These are phyloP conservation scores for Phoma sp. DNA, from an alignment of 2,329 filamentous ascomycete species.

Conservation along the genomic window DNA sequence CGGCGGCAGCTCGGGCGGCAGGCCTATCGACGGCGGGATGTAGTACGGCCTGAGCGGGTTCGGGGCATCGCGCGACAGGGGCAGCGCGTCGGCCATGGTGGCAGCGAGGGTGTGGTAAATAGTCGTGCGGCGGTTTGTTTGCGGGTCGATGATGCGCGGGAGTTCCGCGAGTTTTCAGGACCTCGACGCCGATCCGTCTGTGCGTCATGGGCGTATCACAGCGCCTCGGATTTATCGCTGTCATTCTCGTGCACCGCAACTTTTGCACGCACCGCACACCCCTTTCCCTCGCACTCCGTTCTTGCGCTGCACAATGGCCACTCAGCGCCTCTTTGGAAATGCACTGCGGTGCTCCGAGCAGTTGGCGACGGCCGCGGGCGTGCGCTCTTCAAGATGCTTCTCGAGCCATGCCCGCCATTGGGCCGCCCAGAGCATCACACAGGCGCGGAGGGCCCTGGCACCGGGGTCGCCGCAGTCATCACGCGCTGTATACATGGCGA, in stretches of 20 bases:
- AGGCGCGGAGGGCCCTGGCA: not conserved
- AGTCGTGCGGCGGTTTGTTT: not conserved
- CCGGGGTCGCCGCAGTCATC: constrained; percentile 2
- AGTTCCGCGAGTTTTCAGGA: constrained; percentile 4
- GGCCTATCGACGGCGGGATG: constrained; percentile 72
- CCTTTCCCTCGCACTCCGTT: not conserved
- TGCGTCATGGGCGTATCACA: constrained; percentile 19
- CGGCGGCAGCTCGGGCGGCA: constrained; percentile 57
- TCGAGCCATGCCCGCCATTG: constrained; percentile 28
- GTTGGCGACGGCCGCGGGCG: constrained; percentile 10
- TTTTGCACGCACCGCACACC: not conserved
- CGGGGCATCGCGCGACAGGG: constrained; percentile 55
- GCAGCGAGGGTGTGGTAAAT: too few species aligned
- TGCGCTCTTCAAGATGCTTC: constrained; percentile 15
- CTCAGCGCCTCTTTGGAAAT: constrained; percentile 13
- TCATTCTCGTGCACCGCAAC: constrained; percentile 9
- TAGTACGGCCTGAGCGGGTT: constrained; percentile 77
- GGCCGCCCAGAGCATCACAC: constrained; percentile 1
- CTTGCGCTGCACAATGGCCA: constrained; percentile 22
- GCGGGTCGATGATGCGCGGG: not conserved
- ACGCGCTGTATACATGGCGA: constrained; percentile 6
- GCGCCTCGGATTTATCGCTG: constrained; percentile 7
- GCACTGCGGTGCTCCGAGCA: constrained; percentile 12
- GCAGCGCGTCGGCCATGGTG: constrained; percentile 40
- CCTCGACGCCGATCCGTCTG: constrained; percentile 1